phyloP scores from a whole-genome alignment of 106 monocot species.

The Vanilla planifolia region DNA sequence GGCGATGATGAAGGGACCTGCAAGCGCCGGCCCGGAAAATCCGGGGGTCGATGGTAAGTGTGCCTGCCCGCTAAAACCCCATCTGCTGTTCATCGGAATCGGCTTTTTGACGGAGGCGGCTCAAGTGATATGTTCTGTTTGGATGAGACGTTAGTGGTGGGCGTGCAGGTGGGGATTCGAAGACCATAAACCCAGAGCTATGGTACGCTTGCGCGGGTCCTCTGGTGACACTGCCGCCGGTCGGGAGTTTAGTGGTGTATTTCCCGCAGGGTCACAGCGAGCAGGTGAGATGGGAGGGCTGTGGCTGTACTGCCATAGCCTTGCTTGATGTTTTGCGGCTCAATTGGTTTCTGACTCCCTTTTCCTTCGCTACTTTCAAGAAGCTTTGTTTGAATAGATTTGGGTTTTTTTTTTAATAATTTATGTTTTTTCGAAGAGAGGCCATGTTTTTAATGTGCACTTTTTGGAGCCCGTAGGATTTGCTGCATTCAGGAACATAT shows the following conservation, averaged over 20 bases:
- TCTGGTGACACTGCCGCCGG: conserved; percentile 45
- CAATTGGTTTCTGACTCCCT: no score
- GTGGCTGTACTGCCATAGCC: no score
- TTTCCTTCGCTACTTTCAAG: no score
- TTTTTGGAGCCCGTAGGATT: no score
- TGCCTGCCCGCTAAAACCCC: background rate
- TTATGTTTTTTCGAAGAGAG: no score
- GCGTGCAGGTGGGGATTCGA: conserved; percentile 28
- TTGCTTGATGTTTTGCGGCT: no score
- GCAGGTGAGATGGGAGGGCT: conserved; percentile 37
- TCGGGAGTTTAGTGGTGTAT: conserved; percentile 78
- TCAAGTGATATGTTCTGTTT: background rate
- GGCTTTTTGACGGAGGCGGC: background rate
- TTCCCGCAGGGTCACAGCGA: conserved; percentile 75
- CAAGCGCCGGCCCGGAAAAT: background rate
- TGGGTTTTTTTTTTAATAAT: no score
- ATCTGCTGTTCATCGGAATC: background rate
- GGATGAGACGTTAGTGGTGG: background rate
- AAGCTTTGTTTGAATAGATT: no score
- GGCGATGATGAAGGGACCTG: conserved; percentile 4
- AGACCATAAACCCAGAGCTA: conserved; percentile 45
- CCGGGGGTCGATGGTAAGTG: conserved; percentile 5
- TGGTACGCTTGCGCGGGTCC: conserved; percentile 68
- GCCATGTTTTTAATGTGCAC: no score
- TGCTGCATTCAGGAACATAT: no score